Conservation (phyloP, 2,329 filamentous ascomycete species). For the Colletotrichum nymphaeae region DNA sequence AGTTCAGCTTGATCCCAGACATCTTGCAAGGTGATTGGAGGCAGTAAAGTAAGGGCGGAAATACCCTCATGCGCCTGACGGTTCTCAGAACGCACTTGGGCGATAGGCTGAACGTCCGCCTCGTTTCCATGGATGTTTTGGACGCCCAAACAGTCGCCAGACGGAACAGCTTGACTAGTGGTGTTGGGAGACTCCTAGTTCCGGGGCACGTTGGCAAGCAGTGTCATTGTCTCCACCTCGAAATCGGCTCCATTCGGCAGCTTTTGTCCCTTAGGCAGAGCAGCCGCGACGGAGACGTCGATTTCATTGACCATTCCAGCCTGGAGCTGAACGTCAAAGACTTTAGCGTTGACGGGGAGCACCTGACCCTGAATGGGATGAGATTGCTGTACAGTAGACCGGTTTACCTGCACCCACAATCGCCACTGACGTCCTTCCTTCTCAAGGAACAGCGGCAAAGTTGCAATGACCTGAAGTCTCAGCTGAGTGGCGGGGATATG, state of each 20-base stretch:
- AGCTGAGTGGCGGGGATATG: slow-evolving; percentile 75
- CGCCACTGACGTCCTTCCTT: slow-evolving; percentile 76
- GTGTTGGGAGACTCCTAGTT: slow-evolving; percentile 42
- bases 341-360: slow-evolving; percentile 67
- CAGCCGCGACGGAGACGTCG: slow-evolving; percentile 81
- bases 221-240: slow-evolving; percentile 82
- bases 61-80: not conserved
- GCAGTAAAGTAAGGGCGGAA: slow-evolving; percentile 15
- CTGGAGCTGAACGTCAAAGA: slow-evolving; percentile 79
- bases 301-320: slow-evolving; percentile 78
- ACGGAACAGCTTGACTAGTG: not conserved
- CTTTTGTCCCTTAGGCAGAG: slow-evolving; percentile 70
- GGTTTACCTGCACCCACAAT: slow-evolving; percentile 79
- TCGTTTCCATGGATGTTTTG: not conserved
- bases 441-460: slow-evolving; percentile 71
- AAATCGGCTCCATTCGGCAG: slow-evolving; percentile 69
- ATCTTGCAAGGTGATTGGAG: slow-evolving; percentile 17
- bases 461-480: slow-evolving; percentile 77
- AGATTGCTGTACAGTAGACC: slow-evolving; percentile 65
- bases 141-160: not conserved
- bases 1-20: slow-evolving; percentile 30
- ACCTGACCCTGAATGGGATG: slow-evolving; percentile 66
- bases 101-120: not conserved
- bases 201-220: slow-evolving; percentile 78
- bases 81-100: not conserved